phyloP scores from a whole-genome alignment of 768 basidiomycete species.

The Tulasnella sp. region DNA sequence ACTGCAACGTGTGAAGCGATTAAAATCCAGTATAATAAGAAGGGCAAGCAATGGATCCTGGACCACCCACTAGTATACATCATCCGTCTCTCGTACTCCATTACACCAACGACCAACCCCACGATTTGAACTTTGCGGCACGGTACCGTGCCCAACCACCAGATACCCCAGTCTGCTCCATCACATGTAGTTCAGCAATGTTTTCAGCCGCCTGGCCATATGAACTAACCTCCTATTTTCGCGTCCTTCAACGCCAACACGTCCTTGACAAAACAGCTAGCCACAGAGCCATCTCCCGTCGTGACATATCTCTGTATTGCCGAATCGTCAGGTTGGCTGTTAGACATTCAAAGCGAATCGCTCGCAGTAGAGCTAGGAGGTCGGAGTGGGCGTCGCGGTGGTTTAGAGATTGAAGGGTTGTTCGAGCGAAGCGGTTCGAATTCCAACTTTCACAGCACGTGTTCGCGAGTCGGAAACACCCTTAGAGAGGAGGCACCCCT shows the following conservation, averaged over 20 bases:
- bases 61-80: constrained; percentile 12
- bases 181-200: background rate
- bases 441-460: constrained; percentile 20
- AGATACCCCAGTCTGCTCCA: constrained; percentile 28
- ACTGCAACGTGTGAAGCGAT: constrained; percentile 49
- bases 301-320: constrained; percentile 21
- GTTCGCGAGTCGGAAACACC: background rate
- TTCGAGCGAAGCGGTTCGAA: background rate
- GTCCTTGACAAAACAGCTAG: constrained; percentile 60
- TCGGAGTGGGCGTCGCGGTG: constrained; percentile 2
- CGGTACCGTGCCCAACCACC: constrained; percentile 49
- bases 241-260: constrained; percentile 53
- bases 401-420: constrained; percentile 15
- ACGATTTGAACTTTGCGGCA: constrained; percentile 67
- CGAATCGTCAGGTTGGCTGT: background rate
- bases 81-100: constrained; percentile 57
- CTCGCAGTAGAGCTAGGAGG: background rate
- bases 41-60: too few species aligned
- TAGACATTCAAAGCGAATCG: background rate
- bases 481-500: background rate
- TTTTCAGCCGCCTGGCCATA: constrained; percentile 28
- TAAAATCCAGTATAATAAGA: background rate
- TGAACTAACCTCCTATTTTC: constrained; percentile 39
- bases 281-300: constrained; percentile 54
- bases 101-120: constrained; percentile 66